A percentile compares a stretch with the other conserved stretches of the same genome.
phyloP scores from a whole-genome alignment of 2,329 filamentous ascomycete genomes.

The Monosporascus ibericus region DNA sequence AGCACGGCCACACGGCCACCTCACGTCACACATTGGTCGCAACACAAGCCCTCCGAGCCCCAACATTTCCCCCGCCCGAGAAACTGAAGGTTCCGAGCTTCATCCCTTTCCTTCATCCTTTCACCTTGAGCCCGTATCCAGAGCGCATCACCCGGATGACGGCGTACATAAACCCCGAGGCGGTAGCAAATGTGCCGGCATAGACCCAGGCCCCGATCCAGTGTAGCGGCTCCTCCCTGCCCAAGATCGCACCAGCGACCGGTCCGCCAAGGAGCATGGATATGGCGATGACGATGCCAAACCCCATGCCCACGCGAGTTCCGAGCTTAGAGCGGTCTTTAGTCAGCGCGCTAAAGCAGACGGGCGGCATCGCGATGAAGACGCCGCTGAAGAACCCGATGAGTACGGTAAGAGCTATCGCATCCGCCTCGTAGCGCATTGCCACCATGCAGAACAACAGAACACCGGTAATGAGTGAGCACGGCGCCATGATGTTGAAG shows the following conservation, averaged over 20 bases:
- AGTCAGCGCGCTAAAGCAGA: conserved; percentile 31
- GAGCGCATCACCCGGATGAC: conserved; percentile 10
- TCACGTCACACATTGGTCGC: neutral
- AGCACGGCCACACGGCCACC: no score
- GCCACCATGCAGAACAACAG: conserved; percentile 30
- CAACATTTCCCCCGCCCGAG: neutral
- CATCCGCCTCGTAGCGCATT: conserved; percentile 23
- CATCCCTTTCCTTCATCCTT: conserved; percentile 3
- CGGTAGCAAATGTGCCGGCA: conserved; percentile 13
- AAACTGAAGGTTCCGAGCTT: neutral
- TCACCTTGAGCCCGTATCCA: conserved; percentile 9
- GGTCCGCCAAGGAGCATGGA: conserved; percentile 26
- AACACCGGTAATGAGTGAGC: conserved; percentile 25
- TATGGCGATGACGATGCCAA: conserved; percentile 19
- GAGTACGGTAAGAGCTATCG: conserved; percentile 27
- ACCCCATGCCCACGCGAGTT: conserved; percentile 30
- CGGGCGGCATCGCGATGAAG: conserved; percentile 33
- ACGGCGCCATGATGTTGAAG: conserved; percentile 29
- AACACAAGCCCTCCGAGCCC: neutral
- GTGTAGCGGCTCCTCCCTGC: conserved; percentile 13
- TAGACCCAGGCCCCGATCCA: conserved; percentile 30
- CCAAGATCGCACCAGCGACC: conserved; percentile 27
- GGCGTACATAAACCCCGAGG: conserved; percentile 9
- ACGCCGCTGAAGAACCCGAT: conserved; percentile 35
- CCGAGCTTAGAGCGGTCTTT: conserved; percentile 32